Conservation (phyloP, 2,329 filamentous ascomycete genomes). For the Colletotrichum lini region DNA sequence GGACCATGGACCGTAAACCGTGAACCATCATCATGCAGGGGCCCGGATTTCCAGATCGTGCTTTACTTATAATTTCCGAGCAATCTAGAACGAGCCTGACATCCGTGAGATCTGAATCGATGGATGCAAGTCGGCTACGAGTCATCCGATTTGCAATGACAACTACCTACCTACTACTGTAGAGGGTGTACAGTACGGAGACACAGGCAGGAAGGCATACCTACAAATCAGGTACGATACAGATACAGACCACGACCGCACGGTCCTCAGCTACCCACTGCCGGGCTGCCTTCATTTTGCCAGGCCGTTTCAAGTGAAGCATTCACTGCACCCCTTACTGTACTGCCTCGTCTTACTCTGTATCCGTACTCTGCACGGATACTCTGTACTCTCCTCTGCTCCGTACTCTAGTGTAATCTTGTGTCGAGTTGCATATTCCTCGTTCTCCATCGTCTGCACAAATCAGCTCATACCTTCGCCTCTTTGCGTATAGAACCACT, state of each 20-base stretch:
- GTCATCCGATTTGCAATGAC: no score
- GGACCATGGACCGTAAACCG: no score
- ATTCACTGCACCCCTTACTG: background rate
- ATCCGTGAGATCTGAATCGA: background rate
- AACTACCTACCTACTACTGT: no score
- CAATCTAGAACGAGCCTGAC: background rate
- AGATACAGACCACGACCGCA: background rate
- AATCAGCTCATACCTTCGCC: background rate
- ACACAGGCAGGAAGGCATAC: no score
- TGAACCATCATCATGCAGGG: background rate
- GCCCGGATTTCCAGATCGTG: conserved; percentile 13
- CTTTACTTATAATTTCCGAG: conserved; percentile 34
- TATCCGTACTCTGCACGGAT: no score
- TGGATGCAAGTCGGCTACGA: no score
- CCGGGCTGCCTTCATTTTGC: background rate
- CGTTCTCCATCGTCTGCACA: background rate
- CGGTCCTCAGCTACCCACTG: background rate
- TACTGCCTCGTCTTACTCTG: no score
- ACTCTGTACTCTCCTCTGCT: background rate
- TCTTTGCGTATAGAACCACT: no score
- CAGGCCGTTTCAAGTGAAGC: conserved; percentile 39
- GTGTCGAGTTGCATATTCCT: conserved; percentile 1
- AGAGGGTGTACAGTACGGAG: no score
- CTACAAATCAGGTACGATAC: no score
- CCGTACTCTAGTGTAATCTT: background rate